Evolutionary conservation across 176 grass and related monocot species (phyloP), one percentile per base, ranked within the genome.

Genomic region (Oryza rufipogon): DNA sequence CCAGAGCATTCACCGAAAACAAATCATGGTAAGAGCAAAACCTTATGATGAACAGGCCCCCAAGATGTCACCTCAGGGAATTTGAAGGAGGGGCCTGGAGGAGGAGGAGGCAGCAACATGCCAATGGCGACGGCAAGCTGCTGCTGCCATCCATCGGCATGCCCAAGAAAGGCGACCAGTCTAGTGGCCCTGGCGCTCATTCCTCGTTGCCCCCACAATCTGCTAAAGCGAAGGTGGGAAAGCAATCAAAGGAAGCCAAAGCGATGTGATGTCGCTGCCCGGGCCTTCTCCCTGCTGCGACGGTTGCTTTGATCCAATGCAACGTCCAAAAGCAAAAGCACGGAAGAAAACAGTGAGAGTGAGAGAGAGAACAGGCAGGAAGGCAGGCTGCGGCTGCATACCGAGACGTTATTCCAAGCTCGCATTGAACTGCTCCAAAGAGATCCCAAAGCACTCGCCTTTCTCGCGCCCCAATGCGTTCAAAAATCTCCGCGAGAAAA

Each of bases 401-500:
- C 74, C 38, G 36, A 82, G 68, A 74, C 68, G 84, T 22, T 79
- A 25, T 66, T 70, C 83, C 58, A 82, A 71, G 68, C 80, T 52
- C 84, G 80, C 84, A 80, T 80, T 80, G 89, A 87, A 83, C 85
- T 85, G 73, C 66, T 80, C 85, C 85, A 87, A 85, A 90, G 86
- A 81, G 71, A 86, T 70, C 85, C 88, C 80, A 74, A 88, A 90
- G 86, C 94, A 32, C 81, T 79, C n/a, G 36, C 80, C 95, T 97
- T 97, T 97, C 95, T 94, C 95, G 85, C 60, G 49, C 66, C n/a
- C 92, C 95, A 86, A 94, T 81, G 92, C 95, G 82, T 92, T 92
- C 90, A 97, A 97, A 97, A 83, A 89, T 91, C 81, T 90, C 85
- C 60, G 89, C 33, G 66, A 51, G 32, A 52, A 30, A 77, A 61